These are phyloP conservation scores for Fusarium sp. DNA, from an alignment of 2,329 filamentous ascomycete genomes.

Conservation along the genomic window DNA sequence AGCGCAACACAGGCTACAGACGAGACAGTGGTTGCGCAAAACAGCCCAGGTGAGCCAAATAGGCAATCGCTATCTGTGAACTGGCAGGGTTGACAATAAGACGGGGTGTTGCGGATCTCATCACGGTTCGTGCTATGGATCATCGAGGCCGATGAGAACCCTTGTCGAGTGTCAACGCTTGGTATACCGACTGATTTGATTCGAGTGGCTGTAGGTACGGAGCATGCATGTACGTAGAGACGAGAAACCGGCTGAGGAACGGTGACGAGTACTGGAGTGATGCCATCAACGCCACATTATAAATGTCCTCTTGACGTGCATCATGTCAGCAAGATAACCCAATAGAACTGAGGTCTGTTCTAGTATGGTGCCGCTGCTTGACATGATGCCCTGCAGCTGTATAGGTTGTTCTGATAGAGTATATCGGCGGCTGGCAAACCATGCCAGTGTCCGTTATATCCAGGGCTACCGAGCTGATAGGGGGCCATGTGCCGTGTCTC, in stretches of 20 bases:
- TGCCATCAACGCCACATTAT: neutral
- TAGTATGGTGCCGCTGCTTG: too few relatives aligned
- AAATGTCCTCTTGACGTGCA: neutral
- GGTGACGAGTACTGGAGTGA: neutral
- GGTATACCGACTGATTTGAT: conserved; percentile 2
- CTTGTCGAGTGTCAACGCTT: conserved; percentile 18
- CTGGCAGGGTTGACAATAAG: conserved; percentile 18
- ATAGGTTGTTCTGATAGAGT: neutral
- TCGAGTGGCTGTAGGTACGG: neutral
- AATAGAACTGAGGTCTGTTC: too few relatives aligned
- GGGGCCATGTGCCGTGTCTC: neutral
- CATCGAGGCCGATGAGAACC: conserved; percentile 21
- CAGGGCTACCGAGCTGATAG: neutral
- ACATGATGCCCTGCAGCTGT: neutral
- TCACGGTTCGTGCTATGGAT: conserved; percentile 33
- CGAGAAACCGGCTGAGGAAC: neutral
- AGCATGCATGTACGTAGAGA: neutral
- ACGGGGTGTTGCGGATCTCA: conserved; percentile 40
- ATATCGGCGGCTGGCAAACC: neutral
- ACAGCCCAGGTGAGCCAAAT: conserved; percentile 11
- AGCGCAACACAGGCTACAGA: neutral
- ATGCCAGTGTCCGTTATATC: neutral
- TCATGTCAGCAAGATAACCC: neutral
- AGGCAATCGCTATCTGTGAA: conserved; percentile 5
- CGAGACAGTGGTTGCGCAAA: neutral